Base-by-base conservation (phyloP, 2,329 filamentous ascomycete genomes). In the Myriosclerotinia curreyana region DNA sequence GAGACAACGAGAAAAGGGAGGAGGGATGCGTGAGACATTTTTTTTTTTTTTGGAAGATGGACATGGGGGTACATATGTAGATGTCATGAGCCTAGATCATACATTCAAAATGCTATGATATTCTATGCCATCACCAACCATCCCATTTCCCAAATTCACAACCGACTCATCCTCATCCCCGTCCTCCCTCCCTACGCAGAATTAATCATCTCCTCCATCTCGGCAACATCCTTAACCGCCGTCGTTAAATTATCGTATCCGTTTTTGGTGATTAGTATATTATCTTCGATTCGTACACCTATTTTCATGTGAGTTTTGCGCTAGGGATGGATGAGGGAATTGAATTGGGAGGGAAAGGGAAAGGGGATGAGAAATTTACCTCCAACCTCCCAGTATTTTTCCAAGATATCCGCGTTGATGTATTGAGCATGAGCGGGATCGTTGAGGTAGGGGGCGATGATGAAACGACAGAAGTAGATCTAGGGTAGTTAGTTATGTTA, bases 381-480 rank as follows among this genome's bases (percentile, higher is more conserved):
- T 14, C 90, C 90, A 1, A 92, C 92, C 61, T 88, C 84, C 87
- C 92, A 93, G 77, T 95, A 97, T 70, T 83, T 84, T 15, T 91
- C 82, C 48, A 97, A 76, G 1, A 93, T 89, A 25, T 81, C 77
- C 49, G 80, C 79, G 73, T 96, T 86, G 71, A 97, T 96, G 73
- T 86, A 96, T 72, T 88, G 86, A 62, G 84, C 82, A 72, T 93
- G 86, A 55, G 85, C 83, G 0, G 89, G 85, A 68, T 92, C 86
- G 55, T 86, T 81, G 15, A 96, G 80, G 74, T 89, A 95, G 0
- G 92, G 90, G 52, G 88, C 84, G 66, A 97, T 90, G 68, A 96
- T 96, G 74, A 93, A 96, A 25, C 86, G 84, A 77, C 91, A 96
- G 76, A 97, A 97, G 78, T 97, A 97, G 67, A 94, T 87, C 85